Base-by-base conservation (phyloP, 2,329 filamentous ascomycete species). In the Ophiostoma australiae region DNA sequence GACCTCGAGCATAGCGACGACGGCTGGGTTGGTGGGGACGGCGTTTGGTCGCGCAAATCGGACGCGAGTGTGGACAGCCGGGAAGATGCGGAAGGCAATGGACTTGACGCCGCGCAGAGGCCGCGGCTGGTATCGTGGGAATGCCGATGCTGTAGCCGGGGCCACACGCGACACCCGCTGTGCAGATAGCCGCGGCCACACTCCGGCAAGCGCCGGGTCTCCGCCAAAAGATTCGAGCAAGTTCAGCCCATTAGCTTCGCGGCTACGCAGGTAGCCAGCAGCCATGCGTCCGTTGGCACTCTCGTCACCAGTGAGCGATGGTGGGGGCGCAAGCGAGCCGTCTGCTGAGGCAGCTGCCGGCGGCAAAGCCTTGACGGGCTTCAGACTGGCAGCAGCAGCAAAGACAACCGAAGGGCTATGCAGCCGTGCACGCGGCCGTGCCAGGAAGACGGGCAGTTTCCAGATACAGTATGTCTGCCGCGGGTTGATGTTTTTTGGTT, bases 131-230 rank as follows among this genome's bases (percentile, higher is more conserved):
- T 48, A 63, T n/a, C 65, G 68, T 3, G 69, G 71, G 15, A 69
- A 35, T 23, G 86, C 33, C 84, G 82, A 68, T 87, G 85, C 2
- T 89, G 87, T 61, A 87, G 70, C 84, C 5, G 91, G 91, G 7
- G 89, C 87, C 4, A 94, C 90, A 73, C 90, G 87, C 61, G 90
- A 92, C 44, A 94, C 90, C 67, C 91, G 85, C 72, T 91, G 83
- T 5, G 91, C 90, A 11, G 91, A 93, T 1, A 95, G 82, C 39
- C 87, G 86, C 67, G 91, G 90, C 74, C 84, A 84, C 35, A 87
- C 81, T 48, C 89, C 87, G 20, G 81, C 82, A 23, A 93, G 81
- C 35, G 84, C 85, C 31, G 88, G 86, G 76, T 93, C 91, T 73
- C 83, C 83, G 69, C 85, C 84, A 73, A 94, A 91, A 3, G 91